Conservation (phyloP, 177 flowering plant genomes). For the Vitis hybrid region DNA sequence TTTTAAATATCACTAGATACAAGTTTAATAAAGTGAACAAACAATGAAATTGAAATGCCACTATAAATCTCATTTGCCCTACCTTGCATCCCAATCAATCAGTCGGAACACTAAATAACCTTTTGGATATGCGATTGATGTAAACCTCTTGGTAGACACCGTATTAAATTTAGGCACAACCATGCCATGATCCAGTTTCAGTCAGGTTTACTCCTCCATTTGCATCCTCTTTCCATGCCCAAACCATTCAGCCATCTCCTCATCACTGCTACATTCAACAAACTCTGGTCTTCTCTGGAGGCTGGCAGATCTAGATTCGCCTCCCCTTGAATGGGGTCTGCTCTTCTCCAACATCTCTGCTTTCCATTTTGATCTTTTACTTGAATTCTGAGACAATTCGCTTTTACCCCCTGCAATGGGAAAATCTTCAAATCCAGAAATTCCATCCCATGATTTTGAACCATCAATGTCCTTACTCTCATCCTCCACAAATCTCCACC, state of each 20-base stretch:
- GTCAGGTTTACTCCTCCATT: slow-evolving; percentile 1
- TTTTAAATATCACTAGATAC: too few species aligned
- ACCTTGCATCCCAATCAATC: too few species aligned
- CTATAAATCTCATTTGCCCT: too few species aligned
- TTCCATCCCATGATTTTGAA: slow-evolving; percentile 14
- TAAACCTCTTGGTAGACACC: too few species aligned
- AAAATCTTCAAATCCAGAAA: slow-evolving; percentile 40
- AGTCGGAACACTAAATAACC: too few species aligned
- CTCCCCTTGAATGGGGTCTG: slow-evolving; percentile 8
- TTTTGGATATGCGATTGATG: too few species aligned
- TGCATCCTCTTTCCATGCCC: slow-evolving; percentile 22
- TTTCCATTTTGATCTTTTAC: slow-evolving; percentile 49
- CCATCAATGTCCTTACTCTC: slow-evolving; percentile 19
- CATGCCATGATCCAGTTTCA: not conserved
- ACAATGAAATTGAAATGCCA: too few species aligned
- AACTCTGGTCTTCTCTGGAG: slow-evolving; percentile 17
- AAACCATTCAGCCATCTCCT: slow-evolving; percentile 77
- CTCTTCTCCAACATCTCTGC: slow-evolving; percentile 37
- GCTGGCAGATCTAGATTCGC: slow-evolving; percentile 6
- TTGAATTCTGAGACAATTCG: slow-evolving; percentile 35
- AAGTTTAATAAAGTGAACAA: too few species aligned
- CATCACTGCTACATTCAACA: slow-evolving; percentile 43
- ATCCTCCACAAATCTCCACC: slow-evolving; percentile 37
- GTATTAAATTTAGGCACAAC: too few species aligned
- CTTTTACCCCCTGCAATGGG: slow-evolving; percentile 62